These are phyloP conservation scores for Ashbya aceris DNA, from an alignment of 1,139 yeast species.

Conservation along the genomic window DNA sequence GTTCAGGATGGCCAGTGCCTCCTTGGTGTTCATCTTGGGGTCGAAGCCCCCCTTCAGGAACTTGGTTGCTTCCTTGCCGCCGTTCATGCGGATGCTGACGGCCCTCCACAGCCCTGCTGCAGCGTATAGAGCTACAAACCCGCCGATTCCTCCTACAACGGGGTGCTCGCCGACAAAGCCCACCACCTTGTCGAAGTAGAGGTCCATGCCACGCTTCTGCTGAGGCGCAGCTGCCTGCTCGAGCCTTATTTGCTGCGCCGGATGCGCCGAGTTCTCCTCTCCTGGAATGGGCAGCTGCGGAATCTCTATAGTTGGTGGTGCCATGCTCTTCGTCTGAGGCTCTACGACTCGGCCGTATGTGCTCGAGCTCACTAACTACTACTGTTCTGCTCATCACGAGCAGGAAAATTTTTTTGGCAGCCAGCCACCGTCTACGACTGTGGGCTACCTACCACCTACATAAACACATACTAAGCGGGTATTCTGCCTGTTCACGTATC, in stretches of 20 bases:
- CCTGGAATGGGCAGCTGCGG: constrained; percentile 58
- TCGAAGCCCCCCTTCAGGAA: constrained; percentile 79
- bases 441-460: too few relatives aligned
- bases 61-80: constrained; percentile 59
- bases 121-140: constrained; percentile 52
- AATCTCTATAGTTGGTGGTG: constrained; percentile 36
- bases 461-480: too few relatives aligned
- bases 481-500: too few relatives aligned
- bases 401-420: too few relatives aligned
- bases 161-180: constrained; percentile 72
- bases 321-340: constrained; percentile 5
- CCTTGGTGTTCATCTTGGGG: constrained; percentile 78
- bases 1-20: constrained; percentile 82
- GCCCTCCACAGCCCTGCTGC: constrained; percentile 63
- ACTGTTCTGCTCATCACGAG: too few relatives aligned
- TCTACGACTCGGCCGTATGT: too few relatives aligned
- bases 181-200: constrained; percentile 58
- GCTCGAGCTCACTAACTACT: too few relatives aligned
- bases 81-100: constrained; percentile 50
- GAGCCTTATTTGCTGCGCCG: constrained; percentile 10
- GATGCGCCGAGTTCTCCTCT: constrained; percentile 10
- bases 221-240: constrained; percentile 19
- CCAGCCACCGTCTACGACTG: too few relatives aligned
- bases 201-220: constrained; percentile 35
- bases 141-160: constrained; percentile 61